A percentile compares a stretch with the other conserved stretches of the same genome.
Evolutionary conservation across 495 filamentous ascomycete genomes (phyloP).

Genomic region (Daldinia grandis): DNA sequence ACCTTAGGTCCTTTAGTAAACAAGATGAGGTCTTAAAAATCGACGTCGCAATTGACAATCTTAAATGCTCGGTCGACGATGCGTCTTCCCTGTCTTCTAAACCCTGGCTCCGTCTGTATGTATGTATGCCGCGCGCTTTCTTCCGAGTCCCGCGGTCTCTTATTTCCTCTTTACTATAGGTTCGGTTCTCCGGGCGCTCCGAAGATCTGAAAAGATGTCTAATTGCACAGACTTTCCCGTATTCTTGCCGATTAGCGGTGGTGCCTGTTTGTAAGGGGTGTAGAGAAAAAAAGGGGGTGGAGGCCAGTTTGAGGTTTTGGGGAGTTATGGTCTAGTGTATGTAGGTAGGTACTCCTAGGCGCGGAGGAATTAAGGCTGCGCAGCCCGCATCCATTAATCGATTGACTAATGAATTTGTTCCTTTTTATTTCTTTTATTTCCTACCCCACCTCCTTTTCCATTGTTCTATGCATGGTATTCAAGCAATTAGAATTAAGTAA

Average conservation of each 20-base stretch:
- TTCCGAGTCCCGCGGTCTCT: background rate
- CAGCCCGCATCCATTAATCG: background rate
- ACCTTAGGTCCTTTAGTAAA: slow-evolving; percentile 24
- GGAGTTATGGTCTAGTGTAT: slow-evolving; percentile 21
- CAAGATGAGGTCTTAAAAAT: slow-evolving; percentile 6
- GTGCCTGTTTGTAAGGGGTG: slow-evolving; percentile 17
- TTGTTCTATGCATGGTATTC: slow-evolving; percentile 3
- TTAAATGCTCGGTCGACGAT: slow-evolving; percentile 29
- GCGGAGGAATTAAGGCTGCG: slow-evolving; percentile 19
- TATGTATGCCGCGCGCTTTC: slow-evolving; percentile 1
- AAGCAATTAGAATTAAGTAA: slow-evolving; percentile 4
- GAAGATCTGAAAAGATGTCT: slow-evolving; percentile 1
- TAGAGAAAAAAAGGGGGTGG: slow-evolving; percentile 25
- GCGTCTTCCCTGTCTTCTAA: slow-evolving; percentile 21
- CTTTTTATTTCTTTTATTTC: background rate
- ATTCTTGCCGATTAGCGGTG: slow-evolving; percentile 15
- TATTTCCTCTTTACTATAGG: slow-evolving; percentile 1
- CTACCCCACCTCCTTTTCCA: background rate
- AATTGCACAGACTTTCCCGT: slow-evolving; percentile 29
- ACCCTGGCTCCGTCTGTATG: background rate
- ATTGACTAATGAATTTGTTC: slow-evolving; percentile 11
- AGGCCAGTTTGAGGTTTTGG: slow-evolving; percentile 31
- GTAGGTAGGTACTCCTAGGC: slow-evolving; percentile 9
- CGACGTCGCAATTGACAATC: slow-evolving; percentile 34
- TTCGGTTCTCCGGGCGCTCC: slow-evolving; percentile 5